These are phyloP conservation scores for Colletotrichum eremochloae DNA, from an alignment of 2,329 filamentous ascomycete genomes.

Conservation along the genomic window DNA sequence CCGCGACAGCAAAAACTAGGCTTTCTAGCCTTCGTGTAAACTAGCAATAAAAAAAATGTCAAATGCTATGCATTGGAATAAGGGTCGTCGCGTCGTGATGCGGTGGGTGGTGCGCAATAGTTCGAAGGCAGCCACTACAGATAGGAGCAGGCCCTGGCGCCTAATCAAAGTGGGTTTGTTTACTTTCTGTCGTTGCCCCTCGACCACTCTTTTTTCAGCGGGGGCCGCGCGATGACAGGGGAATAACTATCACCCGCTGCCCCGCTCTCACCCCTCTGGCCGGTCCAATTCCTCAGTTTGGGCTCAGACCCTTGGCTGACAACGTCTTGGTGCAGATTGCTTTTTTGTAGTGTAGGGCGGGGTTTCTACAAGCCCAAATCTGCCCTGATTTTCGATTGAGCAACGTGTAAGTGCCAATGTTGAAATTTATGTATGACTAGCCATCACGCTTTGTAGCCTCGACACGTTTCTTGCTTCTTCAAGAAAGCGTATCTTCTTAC, in stretches of 20 bases:
- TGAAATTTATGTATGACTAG: not conserved
- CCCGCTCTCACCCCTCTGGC: slow-evolving; percentile 23
- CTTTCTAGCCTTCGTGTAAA: slow-evolving; percentile 25
- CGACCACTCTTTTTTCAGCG: not conserved
- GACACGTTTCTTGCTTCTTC: not conserved
- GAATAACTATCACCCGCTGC: slow-evolving; percentile 36
- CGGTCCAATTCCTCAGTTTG: not conserved
- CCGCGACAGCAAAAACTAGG: slow-evolving; percentile 4
- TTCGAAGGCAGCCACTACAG: slow-evolving; percentile 15
- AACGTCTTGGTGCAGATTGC: not conserved
- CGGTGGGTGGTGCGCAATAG: slow-evolving; percentile 19
- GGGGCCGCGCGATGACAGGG: slow-evolving; percentile 23
- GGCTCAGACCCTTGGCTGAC: not conserved
- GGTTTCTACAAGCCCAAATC: not conserved
- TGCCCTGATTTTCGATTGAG: not conserved
- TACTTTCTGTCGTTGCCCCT: slow-evolving; percentile 33
- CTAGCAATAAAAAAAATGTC: slow-evolving; percentile 20
- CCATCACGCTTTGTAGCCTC: too few species aligned
- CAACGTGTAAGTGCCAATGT: not conserved
- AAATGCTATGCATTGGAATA: slow-evolving; percentile 36
- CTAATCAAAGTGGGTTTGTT: slow-evolving; percentile 40
- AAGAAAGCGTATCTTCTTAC: not conserved
- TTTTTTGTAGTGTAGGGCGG: not conserved
- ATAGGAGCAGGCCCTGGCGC: slow-evolving; percentile 20
- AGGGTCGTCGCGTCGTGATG: slow-evolving; percentile 34